These are phyloP conservation scores for Cicer bijugum DNA, from an alignment of 306 rosid genomes.

Conservation along the genomic window DNA sequence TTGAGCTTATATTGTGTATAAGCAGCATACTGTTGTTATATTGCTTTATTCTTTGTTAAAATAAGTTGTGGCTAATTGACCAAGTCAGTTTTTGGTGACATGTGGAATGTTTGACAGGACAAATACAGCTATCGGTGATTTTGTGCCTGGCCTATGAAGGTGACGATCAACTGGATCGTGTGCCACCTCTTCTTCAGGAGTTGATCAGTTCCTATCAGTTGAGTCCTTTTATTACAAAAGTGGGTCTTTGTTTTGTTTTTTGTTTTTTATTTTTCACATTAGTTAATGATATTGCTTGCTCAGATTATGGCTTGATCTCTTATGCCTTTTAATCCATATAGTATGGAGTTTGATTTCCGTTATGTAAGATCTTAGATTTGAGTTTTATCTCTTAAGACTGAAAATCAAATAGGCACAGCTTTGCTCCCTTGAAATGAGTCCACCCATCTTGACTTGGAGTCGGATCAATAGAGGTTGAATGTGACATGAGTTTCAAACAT, in stretches of 20 bases:
- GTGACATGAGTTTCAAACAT: background rate
- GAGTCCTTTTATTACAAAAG: conserved; percentile 88
- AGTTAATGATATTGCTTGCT: conserved; percentile 19
- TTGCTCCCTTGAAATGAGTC: background rate
- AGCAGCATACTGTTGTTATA: background rate
- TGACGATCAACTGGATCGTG: conserved; percentile 52
- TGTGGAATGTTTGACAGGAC: conserved; percentile 56
- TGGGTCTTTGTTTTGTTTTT: conserved; percentile 59
- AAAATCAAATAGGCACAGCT: background rate
- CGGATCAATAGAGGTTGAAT: background rate
- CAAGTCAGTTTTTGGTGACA: conserved; percentile 39
- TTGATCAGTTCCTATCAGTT: conserved; percentile 68
- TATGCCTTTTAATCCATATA: background rate
- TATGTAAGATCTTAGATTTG: background rate
- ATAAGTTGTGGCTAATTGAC: background rate
- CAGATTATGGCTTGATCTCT: conserved; percentile 24
- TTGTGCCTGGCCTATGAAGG: conserved; percentile 68
- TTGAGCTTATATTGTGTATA: background rate
- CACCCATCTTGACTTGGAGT: background rate
- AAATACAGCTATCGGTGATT: conserved; percentile 62
- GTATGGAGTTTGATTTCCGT: background rate
- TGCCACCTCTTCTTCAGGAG: conserved; percentile 62
- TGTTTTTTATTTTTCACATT: conserved; percentile 22
- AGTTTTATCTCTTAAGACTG: background rate
- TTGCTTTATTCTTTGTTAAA: conserved; percentile 19